A percentile compares a stretch with the other conserved stretches of the same genome.
Conservation (phyloP, 805 yeast species). For the Myxozyma melibiosi region DNA sequence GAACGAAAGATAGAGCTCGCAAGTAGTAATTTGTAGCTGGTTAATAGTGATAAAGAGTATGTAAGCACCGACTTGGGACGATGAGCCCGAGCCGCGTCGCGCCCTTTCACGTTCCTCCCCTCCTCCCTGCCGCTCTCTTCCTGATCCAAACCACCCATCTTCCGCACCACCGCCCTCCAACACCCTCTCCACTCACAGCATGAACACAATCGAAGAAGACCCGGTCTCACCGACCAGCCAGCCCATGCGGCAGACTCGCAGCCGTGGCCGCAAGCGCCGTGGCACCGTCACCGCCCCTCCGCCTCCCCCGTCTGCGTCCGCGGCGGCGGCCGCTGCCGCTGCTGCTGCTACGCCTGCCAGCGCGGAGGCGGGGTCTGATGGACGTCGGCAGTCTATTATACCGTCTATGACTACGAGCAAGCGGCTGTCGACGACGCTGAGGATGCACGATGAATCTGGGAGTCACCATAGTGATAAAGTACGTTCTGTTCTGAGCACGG, state of each 20-base stretch:
- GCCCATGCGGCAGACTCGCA: constrained; percentile 13
- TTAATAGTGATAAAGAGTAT: too few species aligned
- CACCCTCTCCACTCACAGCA: background rate
- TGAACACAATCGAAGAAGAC: constrained; percentile 5
- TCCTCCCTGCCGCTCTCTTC: background rate
- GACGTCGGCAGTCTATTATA: constrained; percentile 26
- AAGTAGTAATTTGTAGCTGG: too few species aligned
- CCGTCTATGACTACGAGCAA: constrained; percentile 29
- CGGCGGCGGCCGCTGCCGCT: background rate
- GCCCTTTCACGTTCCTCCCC: too few species aligned
- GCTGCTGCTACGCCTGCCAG: background rate
- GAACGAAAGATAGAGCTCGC: too few species aligned
- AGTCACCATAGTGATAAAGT: constrained; percentile 22
- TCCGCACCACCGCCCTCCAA: background rate
- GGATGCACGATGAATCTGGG: background rate
- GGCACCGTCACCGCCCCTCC: constrained; percentile 1
- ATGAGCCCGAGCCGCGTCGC: too few species aligned
- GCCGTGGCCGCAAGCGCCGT: constrained; percentile 13
- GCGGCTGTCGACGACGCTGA: background rate
- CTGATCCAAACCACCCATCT: background rate
- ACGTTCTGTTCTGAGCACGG: too few species aligned
- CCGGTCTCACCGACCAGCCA: constrained; percentile 7
- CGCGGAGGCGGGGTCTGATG: background rate
- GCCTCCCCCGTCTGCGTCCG: constrained; percentile 1
- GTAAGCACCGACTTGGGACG: too few species aligned